phyloP scores from a whole-genome alignment of 139 green algal genomes.

The Chlamydomonas sphaeroides region DNA sequence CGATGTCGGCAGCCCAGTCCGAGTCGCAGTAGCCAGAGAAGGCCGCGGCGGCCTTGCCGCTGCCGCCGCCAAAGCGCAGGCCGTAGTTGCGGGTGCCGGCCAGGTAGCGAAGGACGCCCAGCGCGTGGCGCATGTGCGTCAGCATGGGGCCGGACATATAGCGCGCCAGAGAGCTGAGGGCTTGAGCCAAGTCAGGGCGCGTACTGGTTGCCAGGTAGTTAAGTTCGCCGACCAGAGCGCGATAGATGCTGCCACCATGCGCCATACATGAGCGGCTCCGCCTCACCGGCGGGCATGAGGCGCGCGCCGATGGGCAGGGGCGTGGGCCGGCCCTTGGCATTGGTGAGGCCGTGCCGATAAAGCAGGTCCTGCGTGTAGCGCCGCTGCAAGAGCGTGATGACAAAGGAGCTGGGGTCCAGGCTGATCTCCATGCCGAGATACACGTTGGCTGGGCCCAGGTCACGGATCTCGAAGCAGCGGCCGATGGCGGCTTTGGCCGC shows the following conservation, averaged over 20 bases:
- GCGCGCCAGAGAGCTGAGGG: background rate
- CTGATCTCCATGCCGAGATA: constrained; percentile 32
- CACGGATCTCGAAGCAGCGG: background rate
- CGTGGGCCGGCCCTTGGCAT: background rate
- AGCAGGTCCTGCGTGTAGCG: background rate
- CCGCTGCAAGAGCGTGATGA: background rate
- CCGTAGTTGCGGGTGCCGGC: background rate
- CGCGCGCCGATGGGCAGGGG: background rate
- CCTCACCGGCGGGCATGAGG: background rate
- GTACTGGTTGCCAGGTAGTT: background rate
- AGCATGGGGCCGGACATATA: background rate
- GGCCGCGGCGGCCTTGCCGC: background rate
- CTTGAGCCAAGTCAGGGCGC: background rate
- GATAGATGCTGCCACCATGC: background rate
- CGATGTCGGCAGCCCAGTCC: background rate
- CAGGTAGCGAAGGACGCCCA: background rate
- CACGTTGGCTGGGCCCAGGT: background rate
- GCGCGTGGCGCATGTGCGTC: background rate
- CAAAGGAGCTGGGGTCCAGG: background rate
- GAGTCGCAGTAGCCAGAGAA: background rate
- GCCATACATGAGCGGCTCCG: background rate
- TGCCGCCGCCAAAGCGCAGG: background rate
- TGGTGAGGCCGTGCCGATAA: background rate
- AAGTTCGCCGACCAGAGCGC: background rate
- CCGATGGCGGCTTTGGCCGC: background rate